These are phyloP conservation scores for Phytomonas sp. DNA, from an alignment of 208 protist species.

Conservation along the genomic window DNA sequence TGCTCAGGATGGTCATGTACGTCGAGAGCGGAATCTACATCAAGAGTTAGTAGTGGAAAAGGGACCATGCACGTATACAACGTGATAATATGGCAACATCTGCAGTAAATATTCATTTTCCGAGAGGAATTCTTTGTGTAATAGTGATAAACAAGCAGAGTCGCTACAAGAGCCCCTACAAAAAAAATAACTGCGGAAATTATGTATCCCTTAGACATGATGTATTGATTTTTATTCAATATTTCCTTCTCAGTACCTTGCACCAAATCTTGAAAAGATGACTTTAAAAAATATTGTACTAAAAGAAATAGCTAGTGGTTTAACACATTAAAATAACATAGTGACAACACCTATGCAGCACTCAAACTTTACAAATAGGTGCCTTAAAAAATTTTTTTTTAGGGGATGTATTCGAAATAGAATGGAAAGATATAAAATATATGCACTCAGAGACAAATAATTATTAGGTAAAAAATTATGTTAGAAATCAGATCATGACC, in stretches of 20 bases:
- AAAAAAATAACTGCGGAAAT: slow-evolving; percentile 63
- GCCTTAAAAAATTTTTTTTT: background rate
- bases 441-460: background rate
- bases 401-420: background rate
- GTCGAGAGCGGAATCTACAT: slow-evolving; percentile 64
- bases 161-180: slow-evolving; percentile 36
- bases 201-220: slow-evolving; percentile 45
- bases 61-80: slow-evolving; percentile 73
- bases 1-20: slow-evolving; percentile 15
- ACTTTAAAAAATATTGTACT: background rate
- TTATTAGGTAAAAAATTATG: background rate
- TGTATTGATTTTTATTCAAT: background rate
- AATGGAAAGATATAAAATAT: background rate
- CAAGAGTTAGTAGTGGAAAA: slow-evolving; percentile 82
- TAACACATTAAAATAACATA: background rate
- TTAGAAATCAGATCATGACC: background rate
- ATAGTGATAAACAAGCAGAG: slow-evolving; percentile 58
- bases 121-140: slow-evolving; percentile 71
- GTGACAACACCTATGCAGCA: background rate
- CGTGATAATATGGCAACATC: slow-evolving; percentile 65
- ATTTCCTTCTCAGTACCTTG: background rate
- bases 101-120: slow-evolving; percentile 50
- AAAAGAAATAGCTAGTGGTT: background rate
- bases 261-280: background rate
- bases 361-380: background rate